These are phyloP conservation scores for Tothia fuscella DNA, from an alignment of 2,329 filamentous ascomycete genomes.

Conservation along the genomic window DNA sequence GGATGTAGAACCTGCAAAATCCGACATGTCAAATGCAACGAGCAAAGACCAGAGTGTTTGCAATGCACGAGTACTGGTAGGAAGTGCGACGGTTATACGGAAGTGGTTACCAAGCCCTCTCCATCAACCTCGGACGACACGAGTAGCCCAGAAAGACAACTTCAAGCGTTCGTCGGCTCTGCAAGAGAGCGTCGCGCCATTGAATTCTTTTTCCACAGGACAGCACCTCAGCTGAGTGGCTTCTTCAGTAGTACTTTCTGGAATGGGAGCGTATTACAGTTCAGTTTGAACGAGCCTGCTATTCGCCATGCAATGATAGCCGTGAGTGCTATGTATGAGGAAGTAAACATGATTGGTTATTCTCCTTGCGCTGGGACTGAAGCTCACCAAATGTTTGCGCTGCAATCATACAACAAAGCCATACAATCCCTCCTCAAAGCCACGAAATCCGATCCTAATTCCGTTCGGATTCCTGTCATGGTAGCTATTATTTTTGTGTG, in stretches of 20 bases:
- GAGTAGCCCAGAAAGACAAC: neutral
- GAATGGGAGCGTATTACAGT: conserved; percentile 7
- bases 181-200: conserved; percentile 1
- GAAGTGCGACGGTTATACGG: conserved; percentile 11
- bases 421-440: conserved; percentile 1
- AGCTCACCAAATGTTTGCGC: neutral
- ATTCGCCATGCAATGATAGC: conserved; percentile 8
- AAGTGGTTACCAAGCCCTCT: no score
- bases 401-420: conserved; percentile 6
- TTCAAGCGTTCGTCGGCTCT: neutral
- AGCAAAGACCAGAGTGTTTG: conserved; percentile 8
- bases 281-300: conserved; percentile 5
- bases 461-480: conserved; percentile 8
- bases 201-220: conserved; percentile 8
- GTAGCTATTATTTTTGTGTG: conserved; percentile 10
- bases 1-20: no score
- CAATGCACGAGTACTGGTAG: conserved; percentile 9
- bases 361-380: conserved; percentile 4
- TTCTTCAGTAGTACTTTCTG: conserved; percentile 5
- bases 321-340: conserved; percentile 7
- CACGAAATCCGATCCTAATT: conserved; percentile 1
- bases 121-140: neutral
- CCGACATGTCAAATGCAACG: conserved; percentile 11
- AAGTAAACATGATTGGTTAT: neutral
- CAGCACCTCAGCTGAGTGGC: conserved; percentile 3